Percentiles rank a stretch among this genome's conserved stretches.
phyloP scores from a whole-genome alignment of 331 rosid species.

The Quercus phellos region DNA sequence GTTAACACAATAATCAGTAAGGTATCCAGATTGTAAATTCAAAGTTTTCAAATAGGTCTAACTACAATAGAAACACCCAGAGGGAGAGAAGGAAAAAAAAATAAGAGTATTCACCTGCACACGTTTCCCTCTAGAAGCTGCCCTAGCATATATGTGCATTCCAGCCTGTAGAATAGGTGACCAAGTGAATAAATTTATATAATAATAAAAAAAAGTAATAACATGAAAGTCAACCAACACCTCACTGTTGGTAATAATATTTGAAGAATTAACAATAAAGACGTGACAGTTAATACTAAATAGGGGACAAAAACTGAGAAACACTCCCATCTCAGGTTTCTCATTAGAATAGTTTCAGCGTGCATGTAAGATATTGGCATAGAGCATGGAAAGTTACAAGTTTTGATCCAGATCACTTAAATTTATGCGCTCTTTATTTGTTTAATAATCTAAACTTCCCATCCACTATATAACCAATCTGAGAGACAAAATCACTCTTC shows the following conservation, averaged over 20 bases:
- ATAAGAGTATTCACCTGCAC: slow-evolving; percentile 44
- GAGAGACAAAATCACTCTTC: not conserved
- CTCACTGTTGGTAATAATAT: not conserved
- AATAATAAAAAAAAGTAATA: not conserved
- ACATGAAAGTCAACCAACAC: slow-evolving; percentile 5
- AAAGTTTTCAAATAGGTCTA: slow-evolving; percentile 4
- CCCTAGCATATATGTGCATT: slow-evolving; percentile 46
- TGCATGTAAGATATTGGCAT: not conserved
- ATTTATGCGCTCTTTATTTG: not conserved
- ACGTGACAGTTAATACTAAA: not conserved
- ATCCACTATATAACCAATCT: not conserved
- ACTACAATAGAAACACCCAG: not conserved
- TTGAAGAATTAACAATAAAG: not conserved
- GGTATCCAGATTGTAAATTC: slow-evolving; percentile 1
- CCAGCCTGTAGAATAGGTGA: slow-evolving; percentile 39
- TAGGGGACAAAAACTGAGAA: not conserved
- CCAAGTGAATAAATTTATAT: not conserved
- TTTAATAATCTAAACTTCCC: not conserved
- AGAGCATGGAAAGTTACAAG: not conserved
- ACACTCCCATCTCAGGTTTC: not conserved
- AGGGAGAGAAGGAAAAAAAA: not conserved
- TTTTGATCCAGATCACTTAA: not conserved
- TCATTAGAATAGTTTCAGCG: not conserved
- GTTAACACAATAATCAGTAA: slow-evolving; percentile 25
- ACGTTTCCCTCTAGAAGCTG: slow-evolving; percentile 55